Base-by-base conservation (phyloP, 306 rosid genomes). In the Ochetophila trinervis region DNA sequence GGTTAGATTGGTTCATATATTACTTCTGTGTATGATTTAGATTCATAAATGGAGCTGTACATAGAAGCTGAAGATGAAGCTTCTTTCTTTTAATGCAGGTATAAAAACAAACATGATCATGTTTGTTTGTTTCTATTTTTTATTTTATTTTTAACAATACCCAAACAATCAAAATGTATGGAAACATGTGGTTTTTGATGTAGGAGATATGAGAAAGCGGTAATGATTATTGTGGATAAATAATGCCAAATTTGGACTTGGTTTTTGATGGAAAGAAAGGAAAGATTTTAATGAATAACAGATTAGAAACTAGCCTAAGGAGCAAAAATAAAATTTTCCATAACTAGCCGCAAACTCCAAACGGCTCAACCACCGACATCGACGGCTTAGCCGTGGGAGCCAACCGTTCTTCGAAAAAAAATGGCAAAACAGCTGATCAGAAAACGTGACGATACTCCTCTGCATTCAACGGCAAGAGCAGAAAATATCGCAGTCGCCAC, bases 351-450 rank as follows among this genome's bases (percentile, higher is more conserved):
- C 61, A 75, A 13, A 22, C 71, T n/a, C n/a, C n/a, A n/a, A n/a
- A 72, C 40, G 55, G 40, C 47, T 19, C 50, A 54, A 69, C 62
- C 50, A 67, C 21, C n/a, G 23, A 27, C 32, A 27, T 4, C 32
- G 4, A 27, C 32, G 32, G 32, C 32, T 27, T 75, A 73, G 59
- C 69, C 63, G 53, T 82, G 67, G 60, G 77, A 75, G 70, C 24
- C 71, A 30, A 83, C 60, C 72, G 51, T 68, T 20, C 81, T 86
- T 0, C 72, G 84, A 81, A 90, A 86, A 54, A 94, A 90, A 71
- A 94, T 94, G 88, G 78, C 91, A 2, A 94, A 86, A 73, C 97
- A 90, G 67, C 70, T 94, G 55, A 94, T 97, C 0, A 97, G 97
- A 49, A 94, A 90, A 80, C 83, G 95, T 20, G 99, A 94, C 13